Percentiles rank a stretch among this genome's conserved stretches.
Conservation (phyloP, 371 early-diverging fungal genomes). For the Mycotypha africana region DNA sequence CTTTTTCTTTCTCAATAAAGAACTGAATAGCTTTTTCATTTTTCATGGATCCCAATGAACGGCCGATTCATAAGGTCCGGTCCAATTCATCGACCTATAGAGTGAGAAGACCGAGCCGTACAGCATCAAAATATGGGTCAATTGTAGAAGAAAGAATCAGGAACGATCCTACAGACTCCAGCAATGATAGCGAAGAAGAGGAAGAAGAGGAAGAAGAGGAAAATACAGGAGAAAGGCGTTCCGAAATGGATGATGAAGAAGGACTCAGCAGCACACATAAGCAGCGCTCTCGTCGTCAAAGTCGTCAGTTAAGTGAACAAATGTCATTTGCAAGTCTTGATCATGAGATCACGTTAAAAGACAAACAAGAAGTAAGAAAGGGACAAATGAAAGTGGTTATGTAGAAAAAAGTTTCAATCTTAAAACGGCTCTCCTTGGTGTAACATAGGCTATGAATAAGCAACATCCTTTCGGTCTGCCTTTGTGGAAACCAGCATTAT, state of each 20-base stretch:
- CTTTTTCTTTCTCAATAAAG: background rate
- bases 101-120: constrained; percentile 9
- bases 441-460: constrained; percentile 72
- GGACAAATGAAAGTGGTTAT: no score
- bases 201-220: background rate
- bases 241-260: constrained; percentile 1
- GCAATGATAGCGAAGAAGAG: background rate
- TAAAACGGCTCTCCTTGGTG: background rate
- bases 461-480: constrained; percentile 94
- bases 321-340: constrained; percentile 19
- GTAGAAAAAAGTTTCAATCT: no score
- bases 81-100: constrained; percentile 7
- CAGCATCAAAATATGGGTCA: constrained; percentile 17
- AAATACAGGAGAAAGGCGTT: no score
- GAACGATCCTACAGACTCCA: no score
- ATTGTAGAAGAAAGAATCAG: constrained; percentile 10
- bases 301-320: constrained; percentile 1
- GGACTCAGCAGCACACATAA: background rate
- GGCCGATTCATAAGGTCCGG: constrained; percentile 12
- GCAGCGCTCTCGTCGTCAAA: background rate
- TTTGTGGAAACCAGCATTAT: constrained; percentile 96
- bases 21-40: background rate
- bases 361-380: constrained; percentile 59
- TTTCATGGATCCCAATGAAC: constrained; percentile 1
- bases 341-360: constrained; percentile 59